These are phyloP conservation scores for Psilocybe subaeruginosa DNA, from an alignment of 768 basidiomycete species.

Conservation along the genomic window DNA sequence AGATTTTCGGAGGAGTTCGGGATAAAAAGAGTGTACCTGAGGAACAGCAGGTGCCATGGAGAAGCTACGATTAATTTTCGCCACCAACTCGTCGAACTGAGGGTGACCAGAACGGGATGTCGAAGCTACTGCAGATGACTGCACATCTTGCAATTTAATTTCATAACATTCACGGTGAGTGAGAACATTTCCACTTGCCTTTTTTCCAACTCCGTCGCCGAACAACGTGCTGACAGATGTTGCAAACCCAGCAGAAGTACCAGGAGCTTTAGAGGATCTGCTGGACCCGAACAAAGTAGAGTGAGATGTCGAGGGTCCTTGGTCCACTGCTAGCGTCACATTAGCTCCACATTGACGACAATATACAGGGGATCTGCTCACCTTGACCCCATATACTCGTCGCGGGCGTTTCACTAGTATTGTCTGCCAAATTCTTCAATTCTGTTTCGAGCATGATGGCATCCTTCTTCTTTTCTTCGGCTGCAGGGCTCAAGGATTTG, in stretches of 20 bases:
- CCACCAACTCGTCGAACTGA: conserved; percentile 56
- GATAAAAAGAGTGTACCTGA: conserved; percentile 31
- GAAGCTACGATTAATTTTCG: conserved; percentile 70
- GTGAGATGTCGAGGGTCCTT: conserved; percentile 13
- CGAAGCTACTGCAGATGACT: conserved; percentile 1
- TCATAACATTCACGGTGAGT: background rate
- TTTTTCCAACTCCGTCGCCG: conserved; percentile 33
- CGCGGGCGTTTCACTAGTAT: conserved; percentile 7
- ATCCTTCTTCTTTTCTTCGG: conserved; percentile 10
- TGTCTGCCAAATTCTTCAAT: conserved; percentile 18
- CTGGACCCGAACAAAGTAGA: conserved; percentile 36
- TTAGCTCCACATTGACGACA: conserved; percentile 8
- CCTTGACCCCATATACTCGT: conserved; percentile 33
- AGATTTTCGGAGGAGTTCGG: background rate
- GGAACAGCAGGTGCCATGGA: conserved; percentile 59
- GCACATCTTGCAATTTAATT: conserved; percentile 8
- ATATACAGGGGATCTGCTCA: conserved; percentile 13
- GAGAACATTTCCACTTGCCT: conserved; percentile 11
- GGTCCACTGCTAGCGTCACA: conserved; percentile 5
- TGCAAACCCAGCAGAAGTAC: conserved; percentile 23
- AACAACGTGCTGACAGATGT: conserved; percentile 50
- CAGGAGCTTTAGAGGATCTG: conserved; percentile 1
- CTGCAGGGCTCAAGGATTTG: background rate
- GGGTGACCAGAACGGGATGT: conserved; percentile 15
- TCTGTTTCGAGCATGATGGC: conserved; percentile 25